These are phyloP conservation scores for Saccharomycopsis amapae DNA, from an alignment of 805 yeast species.

Conservation along the genomic window DNA sequence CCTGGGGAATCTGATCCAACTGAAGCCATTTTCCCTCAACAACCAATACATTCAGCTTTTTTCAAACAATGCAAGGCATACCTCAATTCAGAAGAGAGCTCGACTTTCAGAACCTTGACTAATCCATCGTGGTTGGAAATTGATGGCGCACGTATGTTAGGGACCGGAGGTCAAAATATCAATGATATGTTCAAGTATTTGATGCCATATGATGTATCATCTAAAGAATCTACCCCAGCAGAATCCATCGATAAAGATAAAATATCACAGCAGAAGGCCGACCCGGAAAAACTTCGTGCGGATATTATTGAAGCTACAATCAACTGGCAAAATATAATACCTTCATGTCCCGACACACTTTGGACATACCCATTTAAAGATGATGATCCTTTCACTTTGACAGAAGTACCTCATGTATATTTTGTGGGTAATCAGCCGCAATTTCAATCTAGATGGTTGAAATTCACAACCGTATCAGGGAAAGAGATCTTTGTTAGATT, in stretches of 20 bases:
- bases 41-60: slow-evolving; percentile 74
- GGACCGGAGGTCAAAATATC: slow-evolving; percentile 80
- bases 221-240: slow-evolving; percentile 21
- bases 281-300: slow-evolving; percentile 31
- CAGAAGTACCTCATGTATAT: slow-evolving; percentile 78
- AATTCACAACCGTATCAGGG: slow-evolving; percentile 24
- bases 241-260: not conserved
- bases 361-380: slow-evolving; percentile 80
- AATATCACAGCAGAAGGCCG: not conserved
- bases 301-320: slow-evolving; percentile 61
- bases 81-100: slow-evolving; percentile 25
- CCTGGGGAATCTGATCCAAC: slow-evolving; percentile 87
- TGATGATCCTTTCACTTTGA: slow-evolving; percentile 74
- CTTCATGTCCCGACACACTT: slow-evolving; percentile 94
- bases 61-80: slow-evolving; percentile 42
- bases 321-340: slow-evolving; percentile 80
- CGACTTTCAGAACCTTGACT: slow-evolving; percentile 39
- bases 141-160: slow-evolving; percentile 51
- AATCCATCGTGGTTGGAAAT: slow-evolving; percentile 73
- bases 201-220: slow-evolving; percentile 35
- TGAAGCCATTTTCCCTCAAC: slow-evolving; percentile 83
- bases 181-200: slow-evolving; percentile 68
- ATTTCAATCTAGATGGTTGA: slow-evolving; percentile 41
- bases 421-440: slow-evolving; percentile 77
- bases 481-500: slow-evolving; percentile 35